A percentile compares a stretch with the other conserved stretches of the same genome.
Evolutionary conservation across 2,329 filamentous ascomycete genomes (phyloP).

Genomic region (Lojkania enalia): DNA sequence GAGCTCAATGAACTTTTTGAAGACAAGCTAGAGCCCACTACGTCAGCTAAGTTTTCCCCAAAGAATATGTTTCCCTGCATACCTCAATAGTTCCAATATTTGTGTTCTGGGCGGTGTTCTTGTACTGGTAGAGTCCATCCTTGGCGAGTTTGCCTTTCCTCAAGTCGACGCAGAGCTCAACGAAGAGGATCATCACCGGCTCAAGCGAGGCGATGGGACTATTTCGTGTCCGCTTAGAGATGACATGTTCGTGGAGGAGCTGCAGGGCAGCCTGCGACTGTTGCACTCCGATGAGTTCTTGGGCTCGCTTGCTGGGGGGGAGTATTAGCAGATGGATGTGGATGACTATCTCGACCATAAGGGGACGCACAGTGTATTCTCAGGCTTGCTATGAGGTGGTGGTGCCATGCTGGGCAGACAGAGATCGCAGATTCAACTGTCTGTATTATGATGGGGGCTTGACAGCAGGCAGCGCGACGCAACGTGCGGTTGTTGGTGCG

Average conservation of each 20-base stretch:
- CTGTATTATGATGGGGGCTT: slow-evolving; percentile 32
- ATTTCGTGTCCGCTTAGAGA: slow-evolving; percentile 96
- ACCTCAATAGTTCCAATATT: slow-evolving; percentile 98
- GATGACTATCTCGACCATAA: slow-evolving; percentile 9
- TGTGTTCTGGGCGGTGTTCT: slow-evolving; percentile 99
- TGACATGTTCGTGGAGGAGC: slow-evolving; percentile 98
- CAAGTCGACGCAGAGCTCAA: slow-evolving; percentile 94
- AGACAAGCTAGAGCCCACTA: slow-evolving; percentile 62
- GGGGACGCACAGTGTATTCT: slow-evolving; percentile 77
- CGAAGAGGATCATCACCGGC: slow-evolving; percentile 97
- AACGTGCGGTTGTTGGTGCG: slow-evolving; percentile 23
- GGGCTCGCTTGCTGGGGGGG: slow-evolving; percentile 66
- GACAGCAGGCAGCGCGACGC: slow-evolving; percentile 33
- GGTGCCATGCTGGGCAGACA: slow-evolving; percentile 73
- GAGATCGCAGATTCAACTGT: slow-evolving; percentile 29
- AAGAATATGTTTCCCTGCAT: slow-evolving; percentile 24
- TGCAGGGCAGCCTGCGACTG: slow-evolving; percentile 90
- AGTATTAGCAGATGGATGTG: slow-evolving; percentile 23
- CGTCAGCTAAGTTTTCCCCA: slow-evolving; percentile 8
- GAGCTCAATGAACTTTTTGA: slow-evolving; percentile 97
- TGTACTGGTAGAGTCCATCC: slow-evolving; percentile 99
- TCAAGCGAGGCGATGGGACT: slow-evolving; percentile 94
- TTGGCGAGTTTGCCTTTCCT: slow-evolving; percentile 98
- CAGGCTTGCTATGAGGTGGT: slow-evolving; percentile 94
- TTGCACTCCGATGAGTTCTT: slow-evolving; percentile 97